phyloP scores from a whole-genome alignment of 106 monocot genomes.

The Apostasia ramifera region DNA sequence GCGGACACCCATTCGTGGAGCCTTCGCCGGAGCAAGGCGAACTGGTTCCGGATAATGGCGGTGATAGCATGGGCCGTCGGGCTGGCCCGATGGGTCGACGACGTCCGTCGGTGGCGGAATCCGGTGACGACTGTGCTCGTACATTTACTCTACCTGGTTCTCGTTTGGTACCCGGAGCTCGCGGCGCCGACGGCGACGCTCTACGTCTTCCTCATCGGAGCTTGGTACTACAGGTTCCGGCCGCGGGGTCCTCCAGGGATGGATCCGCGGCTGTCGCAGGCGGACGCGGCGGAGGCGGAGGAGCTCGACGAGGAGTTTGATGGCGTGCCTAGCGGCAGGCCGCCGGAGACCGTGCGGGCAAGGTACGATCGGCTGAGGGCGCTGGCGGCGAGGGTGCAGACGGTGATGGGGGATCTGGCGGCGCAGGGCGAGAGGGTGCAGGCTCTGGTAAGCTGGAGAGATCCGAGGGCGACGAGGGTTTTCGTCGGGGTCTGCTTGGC shows the following conservation, averaged over 20 bases:
- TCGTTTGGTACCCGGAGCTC: constrained; percentile 92
- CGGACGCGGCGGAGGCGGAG: constrained; percentile 55
- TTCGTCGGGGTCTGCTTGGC: constrained; percentile 72
- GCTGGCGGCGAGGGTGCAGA: constrained; percentile 72
- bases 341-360: constrained; percentile 40
- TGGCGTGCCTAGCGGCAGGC: constrained; percentile 34
- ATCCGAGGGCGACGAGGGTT: constrained; percentile 80
- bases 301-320: constrained; percentile 98
- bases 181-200: constrained; percentile 69
- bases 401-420: constrained; percentile 89
- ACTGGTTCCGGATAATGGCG: constrained; percentile 92
- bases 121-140: constrained; percentile 78
- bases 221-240: constrained; percentile 74
- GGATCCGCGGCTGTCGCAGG: constrained; percentile 80
- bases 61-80: constrained; percentile 75
- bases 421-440: constrained; percentile 96
- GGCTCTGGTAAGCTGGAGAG: constrained; percentile 93
- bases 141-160: constrained; percentile 73
- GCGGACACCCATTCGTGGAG: constrained; percentile 80
- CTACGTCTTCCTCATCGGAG: constrained; percentile 68
- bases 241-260: constrained; percentile 59
- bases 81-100: constrained; percentile 62
- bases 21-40: constrained; percentile 75
- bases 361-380: constrained; percentile 73
- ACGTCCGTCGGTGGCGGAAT: constrained; percentile 67